Evolutionary conservation across 2,329 filamentous ascomycete genomes (phyloP), one percentile per base, ranked within the genome.

Genomic region (Calcarisporium arbuscula): DNA sequence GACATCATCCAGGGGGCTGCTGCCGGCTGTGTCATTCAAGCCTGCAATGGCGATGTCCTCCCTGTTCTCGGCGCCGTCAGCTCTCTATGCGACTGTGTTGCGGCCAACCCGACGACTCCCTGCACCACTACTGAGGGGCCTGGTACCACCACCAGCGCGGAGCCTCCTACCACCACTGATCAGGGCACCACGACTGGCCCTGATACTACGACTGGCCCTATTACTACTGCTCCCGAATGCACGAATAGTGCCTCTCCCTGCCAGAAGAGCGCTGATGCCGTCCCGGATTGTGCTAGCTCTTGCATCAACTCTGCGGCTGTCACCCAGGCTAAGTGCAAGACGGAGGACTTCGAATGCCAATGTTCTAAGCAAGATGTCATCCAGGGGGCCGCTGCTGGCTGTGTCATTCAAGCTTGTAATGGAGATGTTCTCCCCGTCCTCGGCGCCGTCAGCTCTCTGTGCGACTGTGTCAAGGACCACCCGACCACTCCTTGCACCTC

Each of bases 321-420:
- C 2, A 36, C 30, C 18, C 30, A 40, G 5, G 40, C 36, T 7
- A 30, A 23, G 10, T 47, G 44, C 20, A 32, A 21, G 3, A 8
- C 32, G 3, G 34, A 27, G 5, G 44, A 48, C 34, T 46, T 37
- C 36, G 28, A 30, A 22, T 48, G 45, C 27, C 38, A 42, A 12
- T 48, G 45, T 30, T 20, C 32, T 14, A 40, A 39, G 18, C 34
- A 34, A 8, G 19, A 28, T 14, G 32, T 36, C 8, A 47, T 51
- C 18, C 47, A 49, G 32, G 25, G 14, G 8, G 34, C 19, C 6
- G 38, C 38, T n/a, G 16, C 37, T 10, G 35, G 19, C 9, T 54
- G 51, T 25, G 50, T 54, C n/a, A 39, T 51, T 19, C 27, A 17
- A 3, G 42, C 36, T 9, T 54, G 51, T 25, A 48, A 43, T 15